Conservation (phyloP, 345 rosid genomes). For the Euphorbia lathyris region DNA sequence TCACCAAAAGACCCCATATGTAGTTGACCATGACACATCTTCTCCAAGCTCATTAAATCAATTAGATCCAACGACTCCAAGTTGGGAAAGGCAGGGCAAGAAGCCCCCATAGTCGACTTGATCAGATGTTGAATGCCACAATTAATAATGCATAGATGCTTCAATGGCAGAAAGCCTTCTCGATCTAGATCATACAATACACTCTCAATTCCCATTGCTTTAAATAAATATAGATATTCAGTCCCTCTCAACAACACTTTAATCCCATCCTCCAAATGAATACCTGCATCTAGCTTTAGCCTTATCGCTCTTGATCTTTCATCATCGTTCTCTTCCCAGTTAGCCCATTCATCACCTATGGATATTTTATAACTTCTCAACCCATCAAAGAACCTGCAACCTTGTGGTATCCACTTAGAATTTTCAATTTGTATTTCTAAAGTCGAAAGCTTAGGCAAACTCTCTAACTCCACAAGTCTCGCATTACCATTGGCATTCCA, state of each 20-base stretch:
- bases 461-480: conserved; percentile 19
- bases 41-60: background rate
- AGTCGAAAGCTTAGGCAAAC: conserved; percentile 12
- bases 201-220: background rate
- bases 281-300: conserved; percentile 5
- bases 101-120: background rate
- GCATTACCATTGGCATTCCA: too few species aligned
- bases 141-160: background rate
- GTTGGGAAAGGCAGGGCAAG: background rate
- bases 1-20: background rate
- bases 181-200: background rate
- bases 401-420: background rate
- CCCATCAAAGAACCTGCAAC: background rate
- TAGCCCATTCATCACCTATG: conserved; percentile 15
- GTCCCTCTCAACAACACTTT: background rate
- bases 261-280: background rate
- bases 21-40: background rate
- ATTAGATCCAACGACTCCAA: background rate
- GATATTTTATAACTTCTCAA: conserved; percentile 17
- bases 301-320: conserved; percentile 12
- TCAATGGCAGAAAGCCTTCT: background rate
- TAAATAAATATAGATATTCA: background rate
- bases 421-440: conserved; percentile 17
- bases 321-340: conserved; percentile 3
- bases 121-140: background rate